These are phyloP conservation scores for Fusarium ramigenum DNA, from an alignment of 2,329 filamentous ascomycete genomes.

Conservation along the genomic window DNA sequence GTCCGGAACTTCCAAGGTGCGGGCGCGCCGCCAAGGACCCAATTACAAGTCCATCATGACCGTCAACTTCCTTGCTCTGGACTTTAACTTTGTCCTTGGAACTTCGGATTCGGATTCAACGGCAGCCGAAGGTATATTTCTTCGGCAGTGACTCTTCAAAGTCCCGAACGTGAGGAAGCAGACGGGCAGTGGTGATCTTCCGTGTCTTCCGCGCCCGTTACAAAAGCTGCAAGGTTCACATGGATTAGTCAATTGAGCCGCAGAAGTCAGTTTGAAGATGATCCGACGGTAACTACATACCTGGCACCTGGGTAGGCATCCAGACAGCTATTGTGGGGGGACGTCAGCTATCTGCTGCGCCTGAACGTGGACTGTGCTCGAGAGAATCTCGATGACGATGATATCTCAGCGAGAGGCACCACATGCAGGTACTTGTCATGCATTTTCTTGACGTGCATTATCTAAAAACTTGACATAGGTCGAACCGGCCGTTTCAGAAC, in stretches of 20 bases:
- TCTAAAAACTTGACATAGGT: constrained; percentile 4
- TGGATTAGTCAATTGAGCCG: neutral
- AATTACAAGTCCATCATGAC: neutral
- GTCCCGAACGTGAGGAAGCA: neutral
- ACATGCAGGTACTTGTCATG: neutral
- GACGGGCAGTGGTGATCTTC: constrained; percentile 11
- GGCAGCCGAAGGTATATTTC: neutral
- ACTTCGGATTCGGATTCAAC: constrained; percentile 2
- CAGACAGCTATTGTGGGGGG: constrained; percentile 16
- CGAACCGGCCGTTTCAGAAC: constrained; percentile 2
- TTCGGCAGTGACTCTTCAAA: neutral
- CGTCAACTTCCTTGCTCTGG: neutral
- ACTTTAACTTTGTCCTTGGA: constrained; percentile 1
- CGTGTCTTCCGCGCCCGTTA: constrained; percentile 6
- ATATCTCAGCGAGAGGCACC: neutral
- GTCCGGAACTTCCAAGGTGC: constrained; percentile 4
- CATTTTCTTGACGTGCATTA: neutral
- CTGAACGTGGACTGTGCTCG: neutral
- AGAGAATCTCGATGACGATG: constrained; percentile 10
- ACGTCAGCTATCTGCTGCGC: neutral
- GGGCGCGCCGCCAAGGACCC: neutral
- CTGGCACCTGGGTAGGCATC: neutral
- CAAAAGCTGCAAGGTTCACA: neutral
- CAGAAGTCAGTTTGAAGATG: neutral
- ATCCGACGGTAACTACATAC: neutral